These are phyloP conservation scores for Globisporangium rhizosaccharum DNA, from an alignment of 352 stramenopile genomes.

Conservation along the genomic window DNA sequence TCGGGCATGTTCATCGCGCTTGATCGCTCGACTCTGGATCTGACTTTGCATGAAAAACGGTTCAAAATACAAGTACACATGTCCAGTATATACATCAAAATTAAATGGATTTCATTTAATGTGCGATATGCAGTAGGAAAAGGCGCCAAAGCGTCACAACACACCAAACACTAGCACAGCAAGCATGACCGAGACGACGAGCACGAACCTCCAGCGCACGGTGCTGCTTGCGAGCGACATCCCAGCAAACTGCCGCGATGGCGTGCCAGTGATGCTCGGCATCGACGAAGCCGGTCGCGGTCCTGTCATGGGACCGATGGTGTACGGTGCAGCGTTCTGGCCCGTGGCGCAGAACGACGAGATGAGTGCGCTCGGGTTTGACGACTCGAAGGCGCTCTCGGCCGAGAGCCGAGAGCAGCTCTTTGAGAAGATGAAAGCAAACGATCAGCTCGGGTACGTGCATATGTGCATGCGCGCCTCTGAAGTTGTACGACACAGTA, in stretches of 20 bases:
- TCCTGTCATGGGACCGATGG: constrained; percentile 93
- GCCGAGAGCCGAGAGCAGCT: constrained; percentile 81
- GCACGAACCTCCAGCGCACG: constrained; percentile 40
- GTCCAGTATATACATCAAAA: neutral
- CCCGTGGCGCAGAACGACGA: constrained; percentile 48
- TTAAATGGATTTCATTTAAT: neutral
- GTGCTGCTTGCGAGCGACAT: constrained; percentile 58
- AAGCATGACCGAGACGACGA: constrained; percentile 1
- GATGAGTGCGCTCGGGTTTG: constrained; percentile 88
- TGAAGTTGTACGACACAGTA: neutral
- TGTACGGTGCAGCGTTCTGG: constrained; percentile 93
- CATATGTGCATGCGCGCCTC: neutral
- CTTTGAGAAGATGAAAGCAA: constrained; percentile 86
- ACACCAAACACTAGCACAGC: neutral
- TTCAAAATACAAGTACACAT: neutral
- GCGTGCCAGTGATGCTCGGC: constrained; percentile 84
- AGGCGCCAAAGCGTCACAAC: neutral
- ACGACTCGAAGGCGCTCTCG: constrained; percentile 93
- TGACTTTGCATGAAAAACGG: neutral
- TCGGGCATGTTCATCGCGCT: constrained; percentile 1
- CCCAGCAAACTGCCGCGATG: constrained; percentile 51
- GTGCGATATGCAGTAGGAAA: neutral
- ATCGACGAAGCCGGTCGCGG: constrained; percentile 95
- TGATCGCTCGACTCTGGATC: neutral
- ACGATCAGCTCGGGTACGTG: constrained; percentile 53